These are phyloP conservation scores for Aristolochia fimbriata DNA, from an alignment of 164 flowering plant species.

Conservation along the genomic window DNA sequence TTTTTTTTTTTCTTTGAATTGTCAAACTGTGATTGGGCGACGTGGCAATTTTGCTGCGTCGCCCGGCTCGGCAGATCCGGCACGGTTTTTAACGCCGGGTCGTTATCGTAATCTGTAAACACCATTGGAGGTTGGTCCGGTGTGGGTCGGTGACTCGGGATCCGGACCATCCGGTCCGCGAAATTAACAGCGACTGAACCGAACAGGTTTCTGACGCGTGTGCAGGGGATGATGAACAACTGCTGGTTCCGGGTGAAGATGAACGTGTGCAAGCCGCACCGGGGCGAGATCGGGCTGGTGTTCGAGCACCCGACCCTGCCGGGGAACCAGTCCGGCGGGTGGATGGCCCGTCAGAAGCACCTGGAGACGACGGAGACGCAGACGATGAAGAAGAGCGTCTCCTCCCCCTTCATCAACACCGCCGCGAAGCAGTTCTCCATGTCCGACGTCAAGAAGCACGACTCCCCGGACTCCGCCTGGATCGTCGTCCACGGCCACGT, in stretches of 20 bases:
- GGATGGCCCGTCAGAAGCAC: slow-evolving; percentile 76
- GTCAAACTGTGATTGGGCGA: no score
- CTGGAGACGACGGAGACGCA: slow-evolving; percentile 36
- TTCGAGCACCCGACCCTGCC: slow-evolving; percentile 92
- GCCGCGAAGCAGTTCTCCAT: slow-evolving; percentile 36
- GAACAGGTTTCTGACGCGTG: not conserved
- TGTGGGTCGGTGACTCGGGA: no score
- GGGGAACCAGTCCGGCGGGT: slow-evolving; percentile 85
- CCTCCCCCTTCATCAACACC: slow-evolving; percentile 83
- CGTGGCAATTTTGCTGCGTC: no score
- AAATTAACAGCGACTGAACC: no score
- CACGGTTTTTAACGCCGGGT: no score
- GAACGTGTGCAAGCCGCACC: slow-evolving; percentile 60
- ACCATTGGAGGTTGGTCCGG: no score
- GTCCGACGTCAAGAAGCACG: slow-evolving; percentile 71
- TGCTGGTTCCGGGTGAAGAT: slow-evolving; percentile 91
- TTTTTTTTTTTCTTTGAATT: no score
- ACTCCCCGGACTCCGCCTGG: slow-evolving; percentile 76
- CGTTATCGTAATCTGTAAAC: no score
- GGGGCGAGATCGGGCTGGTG: slow-evolving; percentile 74
- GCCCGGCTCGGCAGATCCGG: no score
- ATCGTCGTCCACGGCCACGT: slow-evolving; percentile 87
- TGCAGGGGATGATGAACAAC: slow-evolving; percentile 99
- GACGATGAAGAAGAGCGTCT: slow-evolving; percentile 53
- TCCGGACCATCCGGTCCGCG: no score